These are phyloP conservation scores for Ganoderma boninense DNA, from an alignment of 1,284 basidiomycete species.

Conservation along the genomic window DNA sequence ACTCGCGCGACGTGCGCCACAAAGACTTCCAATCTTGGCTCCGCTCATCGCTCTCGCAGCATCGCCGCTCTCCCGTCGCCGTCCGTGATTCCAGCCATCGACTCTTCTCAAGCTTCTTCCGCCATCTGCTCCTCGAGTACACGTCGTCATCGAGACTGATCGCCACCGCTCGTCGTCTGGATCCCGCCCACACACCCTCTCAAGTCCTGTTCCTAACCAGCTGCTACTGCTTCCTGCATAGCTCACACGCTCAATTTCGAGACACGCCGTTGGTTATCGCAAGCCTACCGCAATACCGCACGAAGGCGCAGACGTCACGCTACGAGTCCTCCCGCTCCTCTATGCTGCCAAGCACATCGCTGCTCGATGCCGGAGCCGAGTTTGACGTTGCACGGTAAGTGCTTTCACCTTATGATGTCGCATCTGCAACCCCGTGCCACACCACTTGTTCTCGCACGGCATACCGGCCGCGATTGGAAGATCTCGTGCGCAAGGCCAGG, in stretches of 20 bases:
- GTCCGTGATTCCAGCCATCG: not conserved
- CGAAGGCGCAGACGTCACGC: not conserved
- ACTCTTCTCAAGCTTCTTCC: not conserved
- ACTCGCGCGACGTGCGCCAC: constrained; percentile 8
- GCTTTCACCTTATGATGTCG: not conserved
- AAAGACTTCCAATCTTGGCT: not conserved
- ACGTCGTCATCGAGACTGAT: constrained; percentile 16
- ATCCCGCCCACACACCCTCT: not conserved
- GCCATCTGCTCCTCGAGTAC: not conserved
- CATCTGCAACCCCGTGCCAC: not conserved
- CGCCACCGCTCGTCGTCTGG: not conserved
- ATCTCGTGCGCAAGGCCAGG: not conserved
- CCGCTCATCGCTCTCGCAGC: not conserved
- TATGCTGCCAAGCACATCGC: not conserved
- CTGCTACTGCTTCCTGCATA: not conserved
- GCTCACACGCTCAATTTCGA: not conserved
- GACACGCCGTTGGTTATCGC: not conserved
- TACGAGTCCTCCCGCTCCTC: not conserved
- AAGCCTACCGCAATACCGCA: not conserved
- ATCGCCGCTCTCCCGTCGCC: constrained; percentile 3
- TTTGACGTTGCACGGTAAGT: constrained; percentile 1
- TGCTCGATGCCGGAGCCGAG: not conserved
- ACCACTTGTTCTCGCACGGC: not conserved
- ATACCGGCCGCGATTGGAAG: not conserved
- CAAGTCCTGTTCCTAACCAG: not conserved